These are phyloP conservation scores for Podospora appendiculata DNA, from an alignment of 495 filamentous ascomycete species.

Conservation along the genomic window DNA sequence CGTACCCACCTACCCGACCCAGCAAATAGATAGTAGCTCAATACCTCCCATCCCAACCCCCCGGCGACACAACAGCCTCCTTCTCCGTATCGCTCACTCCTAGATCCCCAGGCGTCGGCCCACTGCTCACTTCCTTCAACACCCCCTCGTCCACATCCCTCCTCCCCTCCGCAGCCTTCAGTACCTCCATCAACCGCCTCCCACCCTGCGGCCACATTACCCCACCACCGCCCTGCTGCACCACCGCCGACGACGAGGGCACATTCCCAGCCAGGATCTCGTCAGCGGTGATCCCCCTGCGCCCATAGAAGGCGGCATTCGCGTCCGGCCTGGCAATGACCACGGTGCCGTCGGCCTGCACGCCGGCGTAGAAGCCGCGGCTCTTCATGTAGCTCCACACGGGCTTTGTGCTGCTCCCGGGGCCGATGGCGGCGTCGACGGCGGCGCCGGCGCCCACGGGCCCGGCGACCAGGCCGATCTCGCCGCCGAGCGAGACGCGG, in stretches of 20 bases:
- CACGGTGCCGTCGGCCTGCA: conserved; percentile 69
- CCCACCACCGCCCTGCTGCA: neutral
- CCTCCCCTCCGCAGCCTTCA: conserved; percentile 66
- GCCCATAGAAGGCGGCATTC: conserved; percentile 67
- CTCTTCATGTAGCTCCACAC: conserved; percentile 76
- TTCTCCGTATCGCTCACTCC: conserved; percentile 47
- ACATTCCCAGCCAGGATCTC: conserved; percentile 63
- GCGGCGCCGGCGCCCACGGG: conserved; percentile 65
- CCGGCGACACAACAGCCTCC: neutral
- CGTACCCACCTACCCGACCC: neutral
- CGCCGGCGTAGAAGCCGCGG: conserved; percentile 66
- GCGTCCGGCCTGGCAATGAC: conserved; percentile 69
- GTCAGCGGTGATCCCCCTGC: conserved; percentile 42
- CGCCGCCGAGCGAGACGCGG: conserved; percentile 69
- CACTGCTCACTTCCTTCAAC: conserved; percentile 16
- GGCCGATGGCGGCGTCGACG: conserved; percentile 14
- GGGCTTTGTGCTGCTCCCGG: conserved; percentile 27
- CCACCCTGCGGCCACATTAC: conserved; percentile 28
- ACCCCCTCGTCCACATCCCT: conserved; percentile 46
- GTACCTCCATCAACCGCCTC: conserved; percentile 50
- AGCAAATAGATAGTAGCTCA: neutral
- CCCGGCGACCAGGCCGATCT: conserved; percentile 64
- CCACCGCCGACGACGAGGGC: neutral
- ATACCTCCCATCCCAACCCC: neutral
- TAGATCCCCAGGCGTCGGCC: conserved; percentile 1